Conservation (phyloP, 2,329 filamentous ascomycete genomes). For the Mariannaea elegans region DNA sequence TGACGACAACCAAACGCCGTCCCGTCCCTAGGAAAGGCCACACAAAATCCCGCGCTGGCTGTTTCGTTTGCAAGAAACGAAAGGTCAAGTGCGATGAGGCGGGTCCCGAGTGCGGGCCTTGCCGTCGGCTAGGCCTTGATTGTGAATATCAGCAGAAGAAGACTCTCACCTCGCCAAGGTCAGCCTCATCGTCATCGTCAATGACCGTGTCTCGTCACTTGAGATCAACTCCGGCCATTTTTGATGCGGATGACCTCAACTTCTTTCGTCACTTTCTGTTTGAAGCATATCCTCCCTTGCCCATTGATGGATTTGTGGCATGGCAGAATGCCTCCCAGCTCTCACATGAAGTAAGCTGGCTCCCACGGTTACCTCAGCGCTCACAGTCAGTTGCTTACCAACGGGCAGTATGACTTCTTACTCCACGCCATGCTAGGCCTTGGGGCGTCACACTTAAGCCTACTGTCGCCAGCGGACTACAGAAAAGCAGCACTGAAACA, state of each 20-base stretch:
- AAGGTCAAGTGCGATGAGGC: slow-evolving; percentile 57
- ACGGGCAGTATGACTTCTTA: slow-evolving; percentile 49
- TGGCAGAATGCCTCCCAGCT: slow-evolving; percentile 50
- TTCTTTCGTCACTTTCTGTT: slow-evolving; percentile 64
- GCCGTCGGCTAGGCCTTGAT: slow-evolving; percentile 45
- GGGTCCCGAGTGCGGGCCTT: slow-evolving; percentile 47
- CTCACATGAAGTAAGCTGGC: slow-evolving; percentile 45
- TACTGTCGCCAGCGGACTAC: slow-evolving; percentile 37
- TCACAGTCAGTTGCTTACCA: neutral
- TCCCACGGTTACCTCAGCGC: neutral
- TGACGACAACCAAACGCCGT: slow-evolving; percentile 31
- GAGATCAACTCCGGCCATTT: slow-evolving; percentile 39
- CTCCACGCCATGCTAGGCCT: slow-evolving; percentile 53
- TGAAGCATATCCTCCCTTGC: slow-evolving; percentile 52
- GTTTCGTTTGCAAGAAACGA: slow-evolving; percentile 44
- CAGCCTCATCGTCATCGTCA: slow-evolving; percentile 11
- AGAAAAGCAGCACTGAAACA: slow-evolving; percentile 45
- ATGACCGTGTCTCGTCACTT: slow-evolving; percentile 23
- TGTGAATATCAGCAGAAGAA: slow-evolving; percentile 45
- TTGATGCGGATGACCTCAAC: slow-evolving; percentile 55
- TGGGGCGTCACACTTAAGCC: slow-evolving; percentile 49
- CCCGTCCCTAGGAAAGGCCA: slow-evolving; percentile 48
- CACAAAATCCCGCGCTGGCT: slow-evolving; percentile 46
- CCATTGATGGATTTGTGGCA: slow-evolving; percentile 46
- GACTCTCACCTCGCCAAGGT: neutral